Conservation (phyloP, 2,329 filamentous ascomycete genomes). For the Fusarium pseudoanthophilum region DNA sequence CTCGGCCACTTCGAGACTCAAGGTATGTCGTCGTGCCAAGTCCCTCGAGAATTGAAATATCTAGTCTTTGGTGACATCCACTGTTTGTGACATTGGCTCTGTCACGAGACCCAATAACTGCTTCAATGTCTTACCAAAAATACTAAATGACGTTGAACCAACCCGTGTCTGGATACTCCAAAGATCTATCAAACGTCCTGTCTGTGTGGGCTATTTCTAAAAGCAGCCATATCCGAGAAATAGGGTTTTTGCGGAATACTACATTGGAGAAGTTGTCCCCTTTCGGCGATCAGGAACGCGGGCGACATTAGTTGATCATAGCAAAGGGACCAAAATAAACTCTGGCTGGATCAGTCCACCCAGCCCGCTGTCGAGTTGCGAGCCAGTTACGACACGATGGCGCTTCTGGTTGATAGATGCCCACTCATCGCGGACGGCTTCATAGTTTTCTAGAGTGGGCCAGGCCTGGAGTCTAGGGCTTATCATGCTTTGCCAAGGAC, state of each 20-base stretch:
- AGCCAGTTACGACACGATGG: constrained; percentile 17
- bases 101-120: not conserved
- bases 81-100: not conserved
- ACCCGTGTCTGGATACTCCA: not conserved
- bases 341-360: constrained; percentile 26
- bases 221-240: constrained; percentile 15
- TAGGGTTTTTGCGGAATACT: constrained; percentile 10
- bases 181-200: not conserved
- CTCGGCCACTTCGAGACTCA: not conserved
- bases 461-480: constrained; percentile 1
- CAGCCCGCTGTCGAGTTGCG: not conserved
- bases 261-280: not conserved
- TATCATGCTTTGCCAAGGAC: constrained; percentile 10
- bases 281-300: constrained; percentile 24
- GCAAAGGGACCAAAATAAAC: constrained; percentile 15
- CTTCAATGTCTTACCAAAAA: not conserved
- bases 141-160: not conserved
- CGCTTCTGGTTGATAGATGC: constrained; percentile 4
- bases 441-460: constrained; percentile 30
- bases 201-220: not conserved
- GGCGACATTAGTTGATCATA: not conserved
- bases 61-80: not conserved
- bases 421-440: constrained; percentile 18
- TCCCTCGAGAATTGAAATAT: not conserved
- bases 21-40: not conserved